A percentile compares a stretch with the other conserved stretches of the same genome.
phyloP scores from a whole-genome alignment of 78 protist genomes.

The Cavenderia fasciculata region DNA sequence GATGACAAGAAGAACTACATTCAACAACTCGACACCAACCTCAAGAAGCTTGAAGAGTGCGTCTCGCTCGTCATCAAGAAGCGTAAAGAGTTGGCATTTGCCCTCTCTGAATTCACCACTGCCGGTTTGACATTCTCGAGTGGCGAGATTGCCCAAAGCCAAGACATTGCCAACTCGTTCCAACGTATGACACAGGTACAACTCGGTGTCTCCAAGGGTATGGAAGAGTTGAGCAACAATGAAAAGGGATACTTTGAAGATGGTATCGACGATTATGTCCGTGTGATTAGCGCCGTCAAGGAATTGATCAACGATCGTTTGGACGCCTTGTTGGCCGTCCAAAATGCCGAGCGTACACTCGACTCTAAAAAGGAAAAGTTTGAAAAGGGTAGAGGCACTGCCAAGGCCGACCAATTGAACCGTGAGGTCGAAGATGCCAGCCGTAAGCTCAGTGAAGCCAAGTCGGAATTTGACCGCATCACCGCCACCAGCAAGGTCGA shows the following conservation, averaged over 20 bases:
- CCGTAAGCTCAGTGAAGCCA: constrained; percentile 39
- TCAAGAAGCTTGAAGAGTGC: constrained; percentile 16
- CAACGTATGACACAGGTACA: constrained; percentile 57
- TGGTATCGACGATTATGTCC: constrained; percentile 59
- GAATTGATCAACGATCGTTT: constrained; percentile 74
- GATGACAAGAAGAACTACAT: constrained; percentile 76
- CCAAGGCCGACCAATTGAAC: background rate
- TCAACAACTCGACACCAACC: constrained; percentile 25
- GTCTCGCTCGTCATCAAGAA: constrained; percentile 17
- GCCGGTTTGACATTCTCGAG: constrained; percentile 50
- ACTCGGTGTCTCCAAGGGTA: constrained; percentile 18
- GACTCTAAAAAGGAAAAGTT: constrained; percentile 45
- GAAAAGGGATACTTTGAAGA: constrained; percentile 75
- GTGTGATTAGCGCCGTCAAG: constrained; percentile 46
- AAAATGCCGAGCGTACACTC: constrained; percentile 34
- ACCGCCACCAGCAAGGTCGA: constrained; percentile 53
- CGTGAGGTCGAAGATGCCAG: constrained; percentile 33
- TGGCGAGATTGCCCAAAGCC: constrained; percentile 42
- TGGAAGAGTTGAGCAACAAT: constrained; percentile 48
- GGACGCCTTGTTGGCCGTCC: constrained; percentile 50
- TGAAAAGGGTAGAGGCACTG: constrained; percentile 12
- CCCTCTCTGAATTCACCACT: constrained; percentile 44
- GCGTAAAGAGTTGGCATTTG: constrained; percentile 60
- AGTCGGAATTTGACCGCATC: constrained; percentile 32
- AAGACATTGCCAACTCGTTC: constrained; percentile 40